Evolutionary conservation across 2,329 filamentous ascomycete species (phyloP).

Genomic region (Camptophora hylomeconis): DNA sequence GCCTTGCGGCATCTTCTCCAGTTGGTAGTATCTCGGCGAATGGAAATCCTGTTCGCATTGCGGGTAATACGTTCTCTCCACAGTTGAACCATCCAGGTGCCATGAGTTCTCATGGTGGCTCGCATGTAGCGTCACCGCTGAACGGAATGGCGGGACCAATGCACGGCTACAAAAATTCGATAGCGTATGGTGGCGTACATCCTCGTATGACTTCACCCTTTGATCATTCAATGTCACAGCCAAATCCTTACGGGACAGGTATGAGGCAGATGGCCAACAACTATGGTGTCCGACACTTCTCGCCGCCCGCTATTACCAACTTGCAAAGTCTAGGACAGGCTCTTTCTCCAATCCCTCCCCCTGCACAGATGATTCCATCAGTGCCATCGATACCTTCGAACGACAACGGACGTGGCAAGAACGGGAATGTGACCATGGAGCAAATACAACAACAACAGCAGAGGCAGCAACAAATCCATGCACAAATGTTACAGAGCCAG

Average conservation of each 20-base stretch:
- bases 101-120: constrained; percentile 50
- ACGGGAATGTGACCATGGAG: constrained; percentile 14
- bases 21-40: constrained; percentile 65
- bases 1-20: constrained; percentile 71
- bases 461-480: constrained; percentile 27
- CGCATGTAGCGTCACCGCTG: constrained; percentile 59
- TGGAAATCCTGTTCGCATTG: constrained; percentile 52
- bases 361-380: constrained; percentile 34
- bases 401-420: constrained; percentile 1
- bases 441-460: constrained; percentile 38
- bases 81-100: constrained; percentile 46
- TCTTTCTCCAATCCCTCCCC: constrained; percentile 52
- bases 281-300: constrained; percentile 33
- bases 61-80: constrained; percentile 49
- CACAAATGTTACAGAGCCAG: constrained; percentile 42
- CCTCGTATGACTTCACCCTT: constrained; percentile 52
- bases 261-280: constrained; percentile 27
- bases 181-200: constrained; percentile 49
- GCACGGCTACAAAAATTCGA: constrained; percentile 59
- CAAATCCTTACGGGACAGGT: constrained; percentile 40
- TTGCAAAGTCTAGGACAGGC: constrained; percentile 33
- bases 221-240: constrained; percentile 51
- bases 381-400: too few relatives aligned
- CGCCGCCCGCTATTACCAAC: constrained; percentile 44
- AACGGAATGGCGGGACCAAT: constrained; percentile 39